These are phyloP conservation scores for Cytospora paraplurivora DNA, from an alignment of 2,329 filamentous ascomycete genomes.

Conservation along the genomic window DNA sequence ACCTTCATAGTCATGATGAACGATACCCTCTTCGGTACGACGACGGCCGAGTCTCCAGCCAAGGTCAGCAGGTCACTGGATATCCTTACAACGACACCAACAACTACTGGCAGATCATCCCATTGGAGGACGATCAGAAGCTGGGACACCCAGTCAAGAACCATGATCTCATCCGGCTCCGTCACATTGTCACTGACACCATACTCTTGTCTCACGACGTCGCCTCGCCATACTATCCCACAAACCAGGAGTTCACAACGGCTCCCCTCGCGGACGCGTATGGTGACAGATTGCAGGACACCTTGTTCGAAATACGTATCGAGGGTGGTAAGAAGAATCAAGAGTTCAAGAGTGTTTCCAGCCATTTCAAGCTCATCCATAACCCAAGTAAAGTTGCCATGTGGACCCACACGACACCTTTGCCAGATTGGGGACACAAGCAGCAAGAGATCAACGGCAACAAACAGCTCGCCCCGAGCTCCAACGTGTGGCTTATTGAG, in stretches of 20 bases:
- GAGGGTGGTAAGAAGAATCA: constrained; percentile 80
- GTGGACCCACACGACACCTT: constrained; percentile 94
- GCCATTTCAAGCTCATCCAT: constrained; percentile 95
- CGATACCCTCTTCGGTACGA: constrained; percentile 93
- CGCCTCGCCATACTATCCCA: constrained; percentile 92
- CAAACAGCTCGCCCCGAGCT: constrained; percentile 87
- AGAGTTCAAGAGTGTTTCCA: constrained; percentile 86
- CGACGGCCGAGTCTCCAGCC: constrained; percentile 94
- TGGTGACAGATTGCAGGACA: constrained; percentile 79
- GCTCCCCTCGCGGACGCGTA: constrained; percentile 71
- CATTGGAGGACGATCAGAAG: constrained; percentile 60
- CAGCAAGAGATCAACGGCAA: constrained; percentile 99
- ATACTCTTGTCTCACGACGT: constrained; percentile 93
- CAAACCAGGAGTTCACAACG: constrained; percentile 97
- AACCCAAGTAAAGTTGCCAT: constrained; percentile 94
- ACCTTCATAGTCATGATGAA: constrained; percentile 90
- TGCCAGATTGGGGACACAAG: constrained; percentile 97
- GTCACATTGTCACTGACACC: constrained; percentile 82
- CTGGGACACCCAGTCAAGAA: constrained; percentile 71
- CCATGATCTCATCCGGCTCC: constrained; percentile 82
- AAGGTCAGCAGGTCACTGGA: constrained; percentile 96
- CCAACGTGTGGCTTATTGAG: constrained; percentile 93
- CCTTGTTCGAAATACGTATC: constrained; percentile 88
- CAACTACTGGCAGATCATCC: constrained; percentile 95
- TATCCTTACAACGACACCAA: constrained; percentile 99